Evolutionary conservation across 352 stramenopile genomes (phyloP), one percentile per base, ranked within the genome.

Genomic region (Globisporangium nagaii): DNA sequence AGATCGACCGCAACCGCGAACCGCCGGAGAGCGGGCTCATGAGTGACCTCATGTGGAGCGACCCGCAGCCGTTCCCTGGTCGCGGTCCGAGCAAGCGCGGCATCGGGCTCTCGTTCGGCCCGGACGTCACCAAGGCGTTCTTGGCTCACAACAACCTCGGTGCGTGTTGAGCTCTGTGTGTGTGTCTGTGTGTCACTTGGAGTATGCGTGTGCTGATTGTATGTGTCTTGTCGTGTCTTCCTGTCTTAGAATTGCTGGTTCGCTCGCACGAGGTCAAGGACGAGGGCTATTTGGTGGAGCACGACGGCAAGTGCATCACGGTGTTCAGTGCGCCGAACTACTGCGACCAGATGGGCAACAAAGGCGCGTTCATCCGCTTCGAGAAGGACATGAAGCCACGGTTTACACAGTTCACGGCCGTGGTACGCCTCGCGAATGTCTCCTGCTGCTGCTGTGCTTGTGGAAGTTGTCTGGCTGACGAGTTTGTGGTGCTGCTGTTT

Each of bases 271-370:
- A 99, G 72, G 96, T 99, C 42, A 98, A 98, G 66, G 96, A 99
- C 67, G 96, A 99, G 64, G 97, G 97, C 22, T 99, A 99, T 71
- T 75, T 99, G 51, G 93, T 99, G 17, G 97, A 99, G 75, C 97
- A 99, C 77, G 96, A 98, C 45, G 97, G 97, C 49, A 98, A 98
- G 68, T 99, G 96, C 57, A 99, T 99, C 63, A 99, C 97, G 9
- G 94, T 99, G 28, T 99, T 99, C 66, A 98, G 84, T 27, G 97
- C 97, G 36, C 96, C 97, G 11, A 99, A 99, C 70, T 99, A 99
- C 73, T 99, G 97, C 70, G 94, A 98, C 61, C 88, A 97, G 55
- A 99, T 99, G 96, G 97, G 96, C 44, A 99, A 99, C 73, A 99
- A 99, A 75, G 97, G 96, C 44, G 97, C 96, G 11, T 98, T 99